Evolutionary conservation across 1,284 basidiomycete genomes (phyloP).

Genomic region (Leccinum subrobustum): DNA sequence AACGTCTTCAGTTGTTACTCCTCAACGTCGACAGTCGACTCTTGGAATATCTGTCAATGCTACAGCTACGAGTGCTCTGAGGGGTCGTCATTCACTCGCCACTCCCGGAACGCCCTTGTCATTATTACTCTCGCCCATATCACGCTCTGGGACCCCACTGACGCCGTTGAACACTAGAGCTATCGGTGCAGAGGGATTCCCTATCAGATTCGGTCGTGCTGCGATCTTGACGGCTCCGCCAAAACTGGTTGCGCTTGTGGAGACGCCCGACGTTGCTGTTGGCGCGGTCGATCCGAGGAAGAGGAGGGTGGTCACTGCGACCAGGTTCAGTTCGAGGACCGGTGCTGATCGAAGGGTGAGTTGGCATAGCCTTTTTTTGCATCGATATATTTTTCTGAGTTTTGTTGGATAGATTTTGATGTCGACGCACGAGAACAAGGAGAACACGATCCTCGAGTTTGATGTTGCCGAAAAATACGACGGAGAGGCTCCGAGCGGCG

Average conservation of each 20-base stretch:
- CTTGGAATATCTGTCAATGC: constrained; percentile 35
- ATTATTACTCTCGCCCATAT: constrained; percentile 37
- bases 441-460: constrained; percentile 23
- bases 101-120: constrained; percentile 48
- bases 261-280: constrained; percentile 80
- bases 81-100: constrained; percentile 27
- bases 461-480: constrained; percentile 34
- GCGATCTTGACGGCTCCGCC: constrained; percentile 77
- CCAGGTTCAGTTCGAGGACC: constrained; percentile 76
- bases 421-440: constrained; percentile 70
- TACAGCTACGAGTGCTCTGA: constrained; percentile 10
- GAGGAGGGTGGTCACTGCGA: constrained; percentile 80
- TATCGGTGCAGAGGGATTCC: constrained; percentile 36
- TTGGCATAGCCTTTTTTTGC: constrained; percentile 10
- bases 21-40: constrained; percentile 45
- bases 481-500: constrained; percentile 3
- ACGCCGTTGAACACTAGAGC: constrained; percentile 29
- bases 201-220: constrained; percentile 60
- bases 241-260: constrained; percentile 74
- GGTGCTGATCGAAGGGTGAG: constrained; percentile 78
- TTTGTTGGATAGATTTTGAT: constrained; percentile 60
- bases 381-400: background rate
- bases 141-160: constrained; percentile 42
- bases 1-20: constrained; percentile 42
- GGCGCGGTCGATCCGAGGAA: constrained; percentile 81